Evolutionary conservation across 805 yeast genomes (phyloP).

Genomic region (Metschnikowia drakensbergensis): DNA sequence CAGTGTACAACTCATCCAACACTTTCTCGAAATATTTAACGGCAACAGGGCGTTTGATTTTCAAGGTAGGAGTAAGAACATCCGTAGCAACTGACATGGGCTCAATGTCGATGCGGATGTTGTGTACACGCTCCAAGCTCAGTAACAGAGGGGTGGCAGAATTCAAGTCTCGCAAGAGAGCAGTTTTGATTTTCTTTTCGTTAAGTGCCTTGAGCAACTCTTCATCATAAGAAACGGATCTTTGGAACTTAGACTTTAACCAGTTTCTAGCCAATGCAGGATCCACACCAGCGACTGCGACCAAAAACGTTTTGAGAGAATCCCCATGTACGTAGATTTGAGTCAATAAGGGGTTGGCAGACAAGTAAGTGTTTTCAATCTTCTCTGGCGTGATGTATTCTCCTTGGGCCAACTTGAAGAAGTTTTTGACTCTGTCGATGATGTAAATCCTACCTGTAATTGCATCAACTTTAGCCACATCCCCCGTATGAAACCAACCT

Average conservation of each 20-base stretch:
- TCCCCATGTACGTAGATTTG: conserved; percentile 67
- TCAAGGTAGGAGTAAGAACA: conserved; percentile 63
- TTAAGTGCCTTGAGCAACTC: conserved; percentile 27
- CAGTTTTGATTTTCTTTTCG: conserved; percentile 26
- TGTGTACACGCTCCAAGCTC: conserved; percentile 64
- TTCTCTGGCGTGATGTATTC: conserved; percentile 20
- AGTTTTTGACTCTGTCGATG: conserved; percentile 30
- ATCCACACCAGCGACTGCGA: conserved; percentile 62
- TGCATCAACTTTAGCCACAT: conserved; percentile 48
- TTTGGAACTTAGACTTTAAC: conserved; percentile 10
- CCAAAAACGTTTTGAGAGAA: conserved; percentile 50
- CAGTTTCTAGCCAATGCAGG: conserved; percentile 25
- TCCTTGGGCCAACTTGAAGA: conserved; percentile 21
- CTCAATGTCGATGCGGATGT: conserved; percentile 49
- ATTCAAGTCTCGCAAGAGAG: conserved; percentile 38
- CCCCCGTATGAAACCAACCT: conserved; percentile 31
- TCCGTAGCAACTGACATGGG: conserved; percentile 61
- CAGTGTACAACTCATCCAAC: conserved; percentile 15
- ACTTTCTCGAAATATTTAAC: conserved; percentile 20
- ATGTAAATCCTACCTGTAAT: conserved; percentile 15
- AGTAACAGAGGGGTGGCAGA: conserved; percentile 37
- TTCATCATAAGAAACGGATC: conserved; percentile 7
- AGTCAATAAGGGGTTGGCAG: conserved; percentile 45
- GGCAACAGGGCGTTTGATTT: conserved; percentile 42
- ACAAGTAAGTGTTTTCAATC: conserved; percentile 20